Percentiles rank a stretch among this genome's conserved stretches.
Conservation (phyloP, 129 eudicot species). For the Ambrosia artemisiifolia region DNA sequence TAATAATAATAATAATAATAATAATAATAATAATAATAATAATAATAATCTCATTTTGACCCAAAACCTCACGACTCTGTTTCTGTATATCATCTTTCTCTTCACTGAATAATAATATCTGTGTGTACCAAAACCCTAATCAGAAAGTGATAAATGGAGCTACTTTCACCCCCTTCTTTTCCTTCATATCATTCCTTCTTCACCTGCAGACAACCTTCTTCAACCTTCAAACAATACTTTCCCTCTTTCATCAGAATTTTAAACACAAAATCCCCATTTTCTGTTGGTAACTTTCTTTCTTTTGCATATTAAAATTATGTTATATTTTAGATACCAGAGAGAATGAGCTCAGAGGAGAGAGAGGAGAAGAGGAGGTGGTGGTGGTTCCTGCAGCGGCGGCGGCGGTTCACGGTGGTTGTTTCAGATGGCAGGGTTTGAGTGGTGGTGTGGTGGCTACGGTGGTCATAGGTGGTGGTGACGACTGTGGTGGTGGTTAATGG, state of each 20-base stretch:
- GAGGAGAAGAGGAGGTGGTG: too few species aligned
- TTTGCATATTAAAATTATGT: not conserved
- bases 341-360: too few species aligned
- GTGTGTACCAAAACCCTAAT: constrained; percentile 7
- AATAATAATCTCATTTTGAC: too few species aligned
- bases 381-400: too few species aligned
- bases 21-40: too few species aligned
- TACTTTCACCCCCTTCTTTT: constrained; percentile 28
- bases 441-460: too few species aligned
- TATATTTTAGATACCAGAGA: not conserved
- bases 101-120: not conserved
- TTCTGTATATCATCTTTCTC: not conserved
- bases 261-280: constrained; percentile 10
- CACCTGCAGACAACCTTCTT: constrained; percentile 21
- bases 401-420: too few species aligned
- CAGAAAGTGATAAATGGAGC: constrained; percentile 36
- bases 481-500: too few species aligned
- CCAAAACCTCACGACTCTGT: constrained; percentile 15
- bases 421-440: too few species aligned
- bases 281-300: constrained; percentile 23
- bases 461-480: too few species aligned
- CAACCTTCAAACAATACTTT: constrained; percentile 20
- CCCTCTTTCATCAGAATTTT: constrained; percentile 26
- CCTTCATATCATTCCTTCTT: constrained; percentile 23
- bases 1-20: too few species aligned